phyloP scores from a whole-genome alignment of 129 eudicot genomes.

The Sambucus nigra region DNA sequence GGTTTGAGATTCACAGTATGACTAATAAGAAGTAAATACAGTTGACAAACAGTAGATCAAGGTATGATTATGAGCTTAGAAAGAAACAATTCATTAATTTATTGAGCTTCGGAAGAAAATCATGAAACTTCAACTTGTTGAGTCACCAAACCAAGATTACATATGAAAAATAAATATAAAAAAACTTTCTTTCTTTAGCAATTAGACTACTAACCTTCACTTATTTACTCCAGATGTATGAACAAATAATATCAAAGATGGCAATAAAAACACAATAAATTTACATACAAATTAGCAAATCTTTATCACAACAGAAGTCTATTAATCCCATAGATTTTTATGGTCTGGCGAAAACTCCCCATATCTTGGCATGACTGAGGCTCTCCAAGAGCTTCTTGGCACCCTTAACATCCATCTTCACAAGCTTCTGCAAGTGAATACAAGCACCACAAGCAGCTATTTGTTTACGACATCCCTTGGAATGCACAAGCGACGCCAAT shows the following conservation, averaged over 20 bases:
- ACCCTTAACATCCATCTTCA: conserved; percentile 70
- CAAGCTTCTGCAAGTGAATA: conserved; percentile 53
- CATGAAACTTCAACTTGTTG: conserved; percentile 33
- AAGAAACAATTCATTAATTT: conserved; percentile 23
- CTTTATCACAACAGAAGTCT: no score
- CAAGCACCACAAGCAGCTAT: conserved; percentile 62
- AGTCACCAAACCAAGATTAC: conserved; percentile 46
- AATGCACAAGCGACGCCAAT: conserved; percentile 37
- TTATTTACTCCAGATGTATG: conserved; percentile 29
- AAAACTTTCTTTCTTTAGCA: conserved; percentile 25
- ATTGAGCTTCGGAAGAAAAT: conserved; percentile 28
- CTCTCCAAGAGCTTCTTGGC: conserved; percentile 77
- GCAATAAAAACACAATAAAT: conserved; percentile 15
- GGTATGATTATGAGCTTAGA: conserved; percentile 9
- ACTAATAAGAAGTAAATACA: not conserved
- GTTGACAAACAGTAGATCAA: not conserved
- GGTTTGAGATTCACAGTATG: not conserved
- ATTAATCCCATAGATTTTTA: conserved; percentile 13
- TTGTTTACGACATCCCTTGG: conserved; percentile 72
- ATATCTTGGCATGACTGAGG: conserved; percentile 57
- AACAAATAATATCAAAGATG: conserved; percentile 18
- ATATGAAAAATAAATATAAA: conserved; percentile 25
- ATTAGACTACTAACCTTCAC: conserved; percentile 24
- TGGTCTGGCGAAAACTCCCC: conserved; percentile 71
- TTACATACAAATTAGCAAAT: conserved; percentile 38